Percentiles rank a stretch among this genome's conserved stretches.
Evolutionary conservation across 1,284 basidiomycete genomes (phyloP).

Genomic region (Puccinia coronata): DNA sequence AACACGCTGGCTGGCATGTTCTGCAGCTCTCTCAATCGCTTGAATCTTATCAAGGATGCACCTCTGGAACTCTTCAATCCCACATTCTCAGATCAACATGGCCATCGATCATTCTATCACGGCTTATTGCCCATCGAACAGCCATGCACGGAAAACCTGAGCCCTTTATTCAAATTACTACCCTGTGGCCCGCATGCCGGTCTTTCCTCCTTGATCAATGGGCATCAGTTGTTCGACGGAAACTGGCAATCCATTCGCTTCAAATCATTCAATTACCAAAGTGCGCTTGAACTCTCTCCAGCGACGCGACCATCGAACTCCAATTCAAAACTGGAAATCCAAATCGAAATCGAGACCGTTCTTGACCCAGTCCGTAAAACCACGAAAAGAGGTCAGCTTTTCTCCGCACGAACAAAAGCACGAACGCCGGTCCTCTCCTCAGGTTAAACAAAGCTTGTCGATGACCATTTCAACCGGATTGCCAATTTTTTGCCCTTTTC

Average conservation of each 20-base stretch:
- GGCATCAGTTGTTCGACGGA: conserved; percentile 79
- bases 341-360: conserved; percentile 40
- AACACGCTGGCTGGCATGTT: conserved; percentile 89
- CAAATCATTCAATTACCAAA: conserved; percentile 60
- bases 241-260: conserved; percentile 85
- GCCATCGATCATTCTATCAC: conserved; percentile 48
- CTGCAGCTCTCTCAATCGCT: conserved; percentile 81
- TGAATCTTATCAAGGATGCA: conserved; percentile 51
- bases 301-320: not conserved
- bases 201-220: conserved; percentile 79
- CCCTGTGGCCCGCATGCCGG: conserved; percentile 91
- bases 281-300: not conserved
- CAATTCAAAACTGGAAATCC: conserved; percentile 15
- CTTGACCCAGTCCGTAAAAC: conserved; percentile 34
- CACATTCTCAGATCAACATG: conserved; percentile 52
- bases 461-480: not conserved
- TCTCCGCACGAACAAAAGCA: not conserved
- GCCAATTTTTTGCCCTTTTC: too few relatives aligned
- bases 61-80: conserved; percentile 50
- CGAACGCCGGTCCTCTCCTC: not conserved
- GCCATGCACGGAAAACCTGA: conserved; percentile 95
- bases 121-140: conserved; percentile 74
- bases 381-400: conserved; percentile 26
- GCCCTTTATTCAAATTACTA: conserved; percentile 88
- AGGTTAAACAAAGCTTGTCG: conserved; percentile 76